Percentiles rank a stretch among this genome's conserved stretches.
phyloP scores from a whole-genome alignment of 441 rosid species.

The Iberis amara region DNA sequence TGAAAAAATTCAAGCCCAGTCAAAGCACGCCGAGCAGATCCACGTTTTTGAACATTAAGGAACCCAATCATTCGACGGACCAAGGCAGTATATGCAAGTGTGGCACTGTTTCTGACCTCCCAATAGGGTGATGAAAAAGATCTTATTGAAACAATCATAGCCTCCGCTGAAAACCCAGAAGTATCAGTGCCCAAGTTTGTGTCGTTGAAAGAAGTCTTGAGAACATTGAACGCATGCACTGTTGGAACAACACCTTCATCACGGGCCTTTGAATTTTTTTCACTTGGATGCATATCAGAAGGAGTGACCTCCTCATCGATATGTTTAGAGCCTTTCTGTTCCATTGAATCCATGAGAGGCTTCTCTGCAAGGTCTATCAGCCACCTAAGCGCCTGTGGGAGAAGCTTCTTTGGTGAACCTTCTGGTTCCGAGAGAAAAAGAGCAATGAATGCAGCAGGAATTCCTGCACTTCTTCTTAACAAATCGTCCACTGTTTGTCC shows the following conservation, averaged over 20 bases:
- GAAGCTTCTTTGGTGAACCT: conserved; percentile 94
- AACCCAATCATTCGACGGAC: conserved; percentile 88
- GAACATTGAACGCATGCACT: conserved; percentile 93
- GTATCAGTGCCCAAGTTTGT: conserved; percentile 90
- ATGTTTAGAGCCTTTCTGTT: conserved; percentile 28
- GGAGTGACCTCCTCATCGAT: conserved; percentile 28
- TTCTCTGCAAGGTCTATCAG: conserved; percentile 67
- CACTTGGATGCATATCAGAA: conserved; percentile 38
- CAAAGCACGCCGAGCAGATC: conserved; percentile 74
- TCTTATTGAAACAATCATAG: conserved; percentile 67
- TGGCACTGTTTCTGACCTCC: conserved; percentile 96
- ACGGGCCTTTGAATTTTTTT: conserved; percentile 66
- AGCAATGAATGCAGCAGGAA: conserved; percentile 95
- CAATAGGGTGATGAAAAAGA: conserved; percentile 94
- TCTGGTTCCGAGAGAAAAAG: conserved; percentile 92
- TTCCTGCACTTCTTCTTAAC: conserved; percentile 98
- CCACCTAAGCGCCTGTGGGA: conserved; percentile 81
- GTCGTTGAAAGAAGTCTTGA: conserved; percentile 89
- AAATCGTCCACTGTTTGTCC: conserved; percentile 92
- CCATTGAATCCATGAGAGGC: conserved; percentile 40
- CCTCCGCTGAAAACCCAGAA: conserved; percentile 94
- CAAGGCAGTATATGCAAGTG: conserved; percentile 87
- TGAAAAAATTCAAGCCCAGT: conserved; percentile 97
- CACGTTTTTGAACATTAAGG: conserved; percentile 84
- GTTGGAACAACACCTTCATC: conserved; percentile 94